Evolutionary conservation across 2,329 filamentous ascomycete species (phyloP).

Genomic region (Nemania abortiva): DNA sequence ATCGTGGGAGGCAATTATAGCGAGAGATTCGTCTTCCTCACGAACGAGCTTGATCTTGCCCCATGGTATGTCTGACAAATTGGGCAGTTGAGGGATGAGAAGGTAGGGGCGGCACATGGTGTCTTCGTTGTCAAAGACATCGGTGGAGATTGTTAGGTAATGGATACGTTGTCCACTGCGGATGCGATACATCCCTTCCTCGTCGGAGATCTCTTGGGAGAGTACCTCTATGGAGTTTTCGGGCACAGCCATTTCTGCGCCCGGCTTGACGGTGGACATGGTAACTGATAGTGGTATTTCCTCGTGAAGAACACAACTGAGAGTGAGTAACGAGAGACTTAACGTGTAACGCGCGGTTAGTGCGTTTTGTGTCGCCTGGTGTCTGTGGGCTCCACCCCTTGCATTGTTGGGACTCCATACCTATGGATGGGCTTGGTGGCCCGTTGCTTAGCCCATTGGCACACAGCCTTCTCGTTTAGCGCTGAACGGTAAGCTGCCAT

Average conservation of each 20-base stretch:
- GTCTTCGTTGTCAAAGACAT: constrained; percentile 48
- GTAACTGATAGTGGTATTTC: constrained; percentile 27
- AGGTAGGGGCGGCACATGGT: constrained; percentile 52
- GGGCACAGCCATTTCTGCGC: constrained; percentile 18
- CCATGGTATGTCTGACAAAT: constrained; percentile 46
- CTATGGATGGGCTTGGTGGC: too few species aligned
- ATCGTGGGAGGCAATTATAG: constrained; percentile 34
- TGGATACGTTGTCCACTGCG: constrained; percentile 39
- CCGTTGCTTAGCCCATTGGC: too few species aligned
- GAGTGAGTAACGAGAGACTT: constrained; percentile 22
- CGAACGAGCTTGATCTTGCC: constrained; percentile 44
- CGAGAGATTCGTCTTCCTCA: constrained; percentile 36
- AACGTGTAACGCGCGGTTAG: too few species aligned
- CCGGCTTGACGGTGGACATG: constrained; percentile 29
- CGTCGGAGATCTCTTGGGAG: constrained; percentile 33
- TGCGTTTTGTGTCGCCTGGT: too few species aligned
- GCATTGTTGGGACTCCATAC: too few species aligned
- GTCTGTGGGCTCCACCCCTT: too few species aligned
- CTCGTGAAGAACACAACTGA: constrained; percentile 17
- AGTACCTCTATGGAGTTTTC: constrained; percentile 30
- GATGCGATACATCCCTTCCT: constrained; percentile 43
- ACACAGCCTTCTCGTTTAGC: too few species aligned
- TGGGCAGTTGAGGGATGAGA: constrained; percentile 47
- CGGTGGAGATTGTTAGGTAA: constrained; percentile 45
- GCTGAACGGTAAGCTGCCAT: too few species aligned